These are phyloP conservation scores for Coprinellus micaceus DNA, from an alignment of 768 basidiomycete genomes.

Conservation along the genomic window DNA sequence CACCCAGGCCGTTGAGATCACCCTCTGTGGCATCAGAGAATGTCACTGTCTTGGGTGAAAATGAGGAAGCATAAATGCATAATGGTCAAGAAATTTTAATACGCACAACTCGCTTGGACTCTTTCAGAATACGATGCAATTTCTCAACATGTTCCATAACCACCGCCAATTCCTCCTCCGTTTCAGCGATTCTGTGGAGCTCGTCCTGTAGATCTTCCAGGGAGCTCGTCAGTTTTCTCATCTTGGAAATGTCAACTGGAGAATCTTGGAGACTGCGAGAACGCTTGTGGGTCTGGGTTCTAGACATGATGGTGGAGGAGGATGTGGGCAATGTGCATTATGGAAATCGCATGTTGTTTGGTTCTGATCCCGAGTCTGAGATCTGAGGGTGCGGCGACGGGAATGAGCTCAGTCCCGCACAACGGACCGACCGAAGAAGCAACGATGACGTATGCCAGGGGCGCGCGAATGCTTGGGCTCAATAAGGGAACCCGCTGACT, in stretches of 20 bases:
- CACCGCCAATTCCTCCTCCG: constrained; percentile 1
- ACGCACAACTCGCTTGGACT: neutral
- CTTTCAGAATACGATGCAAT: neutral
- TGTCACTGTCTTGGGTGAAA: neutral
- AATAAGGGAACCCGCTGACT: too few species aligned
- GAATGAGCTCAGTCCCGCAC: too few species aligned
- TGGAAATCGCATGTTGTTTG: too few species aligned
- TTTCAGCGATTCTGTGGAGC: neutral
- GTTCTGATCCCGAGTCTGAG: too few species aligned
- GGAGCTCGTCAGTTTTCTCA: neutral
- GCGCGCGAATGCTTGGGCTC: too few species aligned
- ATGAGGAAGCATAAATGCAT: neutral
- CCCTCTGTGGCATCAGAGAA: neutral
- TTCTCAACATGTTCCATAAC: neutral
- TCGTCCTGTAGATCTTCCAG: neutral
- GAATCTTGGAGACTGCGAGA: neutral
- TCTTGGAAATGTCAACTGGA: constrained; percentile 1
- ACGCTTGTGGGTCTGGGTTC: constrained; percentile 2
- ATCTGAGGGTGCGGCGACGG: too few species aligned
- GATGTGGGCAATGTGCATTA: too few species aligned
- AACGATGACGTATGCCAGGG: too few species aligned
- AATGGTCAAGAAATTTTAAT: neutral
- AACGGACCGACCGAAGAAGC: too few species aligned
- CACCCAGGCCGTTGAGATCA: neutral
- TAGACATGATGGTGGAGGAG: neutral